Evolutionary conservation across 805 yeast species (phyloP).

Genomic region (Yamadazyma takamatsuzukensis): DNA sequence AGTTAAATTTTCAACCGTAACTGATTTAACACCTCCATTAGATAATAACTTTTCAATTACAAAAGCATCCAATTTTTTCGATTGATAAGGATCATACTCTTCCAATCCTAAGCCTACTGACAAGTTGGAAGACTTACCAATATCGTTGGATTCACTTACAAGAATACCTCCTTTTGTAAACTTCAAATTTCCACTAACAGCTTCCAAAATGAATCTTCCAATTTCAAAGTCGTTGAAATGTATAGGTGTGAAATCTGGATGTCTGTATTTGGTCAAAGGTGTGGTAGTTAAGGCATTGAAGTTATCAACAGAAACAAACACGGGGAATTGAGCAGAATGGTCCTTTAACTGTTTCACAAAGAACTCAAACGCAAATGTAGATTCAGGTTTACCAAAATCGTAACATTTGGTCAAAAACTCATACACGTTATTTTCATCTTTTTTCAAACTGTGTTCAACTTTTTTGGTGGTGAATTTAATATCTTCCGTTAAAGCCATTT

Average conservation of each 20-base stretch:
- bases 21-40: constrained; percentile 29
- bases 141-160: constrained; percentile 57
- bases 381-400: constrained; percentile 36
- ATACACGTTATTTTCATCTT: constrained; percentile 33
- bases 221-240: constrained; percentile 62
- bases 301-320: constrained; percentile 69
- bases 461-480: constrained; percentile 29
- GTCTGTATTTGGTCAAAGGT: constrained; percentile 58
- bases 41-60: constrained; percentile 47
- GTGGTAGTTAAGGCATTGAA: constrained; percentile 58
- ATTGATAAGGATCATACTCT: constrained; percentile 53
- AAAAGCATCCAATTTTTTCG: constrained; percentile 47
- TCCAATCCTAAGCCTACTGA: constrained; percentile 54
- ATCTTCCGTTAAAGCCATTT: constrained; percentile 33
- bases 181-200: constrained; percentile 47
- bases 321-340: constrained; percentile 50
- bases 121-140: constrained; percentile 49
- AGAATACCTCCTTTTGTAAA: constrained; percentile 65
- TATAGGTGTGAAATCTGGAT: constrained; percentile 51
- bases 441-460: constrained; percentile 28
- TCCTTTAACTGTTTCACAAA: constrained; percentile 52
- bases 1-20: constrained; percentile 23
- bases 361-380: constrained; percentile 48
- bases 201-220: constrained; percentile 52
- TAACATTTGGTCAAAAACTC: constrained; percentile 42